Evolutionary conservation across 2,329 filamentous ascomycete genomes (phyloP), one percentile per base, ranked within the genome.

Genomic region (Diaporthe helianthi): DNA sequence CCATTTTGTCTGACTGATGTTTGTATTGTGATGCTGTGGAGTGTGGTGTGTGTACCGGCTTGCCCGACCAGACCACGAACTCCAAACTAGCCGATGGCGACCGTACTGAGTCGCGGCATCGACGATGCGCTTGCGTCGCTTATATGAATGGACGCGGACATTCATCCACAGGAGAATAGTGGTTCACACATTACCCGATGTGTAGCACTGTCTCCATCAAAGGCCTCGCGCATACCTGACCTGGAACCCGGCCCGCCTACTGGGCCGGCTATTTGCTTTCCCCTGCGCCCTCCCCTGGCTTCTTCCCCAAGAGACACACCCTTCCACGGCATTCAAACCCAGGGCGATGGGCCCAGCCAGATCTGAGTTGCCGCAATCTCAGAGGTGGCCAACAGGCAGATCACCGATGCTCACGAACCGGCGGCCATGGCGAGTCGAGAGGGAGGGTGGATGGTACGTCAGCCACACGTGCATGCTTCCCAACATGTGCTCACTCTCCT

Each of bases 1-100:
- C 68, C 44, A 67, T 65, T 60, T 26, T 44, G 5, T 47, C 26
- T 63, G 58, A 63, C 58, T 36, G 29, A 63, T 63, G 44, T 15
- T 19, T 29, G 19, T 22, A 29, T 15, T 51, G 46, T 41, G 52
- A 17, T 63, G 65, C 22, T 41, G 36, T 33, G 12, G 36, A n/a
- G 38, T 49, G 26, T 24, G 22, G 29, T 49, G 44, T 19, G 5
- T n/a, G 58, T 36, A 7, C 55, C 41, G 38, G 58, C 29, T 22
- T 33, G 58, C 58, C 58, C 58, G 41, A 61, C 10, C 26, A 49
- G 58, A 49, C 29, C 26, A 49, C 41, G 44, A 63, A 63, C 58
- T 63, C 24, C 41, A n/a, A 49, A 36, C 58, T 63, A 63, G 44
- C 10, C 44, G 19, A 63, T 63, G 58, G 58, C 15, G 33, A 33